Evolutionary conservation across 345 rosid species (phyloP).

Genomic region (Garcia nutans): DNA sequence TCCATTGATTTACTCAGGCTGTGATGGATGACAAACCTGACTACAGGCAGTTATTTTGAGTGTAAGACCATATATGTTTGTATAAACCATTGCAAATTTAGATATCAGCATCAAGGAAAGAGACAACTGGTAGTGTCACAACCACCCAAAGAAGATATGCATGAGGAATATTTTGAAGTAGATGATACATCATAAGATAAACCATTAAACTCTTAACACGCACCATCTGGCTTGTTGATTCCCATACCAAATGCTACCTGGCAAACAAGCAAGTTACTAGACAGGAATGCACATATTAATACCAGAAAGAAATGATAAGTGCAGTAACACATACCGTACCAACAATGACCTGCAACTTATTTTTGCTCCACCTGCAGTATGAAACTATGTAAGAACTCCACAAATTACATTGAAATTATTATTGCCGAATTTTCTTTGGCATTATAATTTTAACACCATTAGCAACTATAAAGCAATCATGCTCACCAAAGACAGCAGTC

Average conservation of each 20-base stretch:
- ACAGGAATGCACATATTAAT: constrained; percentile 14
- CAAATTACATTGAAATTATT: not conserved
- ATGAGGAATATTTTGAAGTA: not conserved
- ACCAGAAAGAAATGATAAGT: constrained; percentile 13
- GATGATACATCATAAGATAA: not conserved
- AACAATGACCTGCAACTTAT: constrained; percentile 91
- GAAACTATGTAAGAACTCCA: constrained; percentile 13
- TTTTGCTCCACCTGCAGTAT: constrained; percentile 83
- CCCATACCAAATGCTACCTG: constrained; percentile 99
- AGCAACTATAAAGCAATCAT: too few relatives aligned
- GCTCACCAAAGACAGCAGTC: too few relatives aligned
- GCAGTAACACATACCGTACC: constrained; percentile 70
- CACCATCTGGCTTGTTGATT: constrained; percentile 99
- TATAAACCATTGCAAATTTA: not conserved
- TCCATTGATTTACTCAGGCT: constrained; percentile 99
- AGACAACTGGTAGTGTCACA: not conserved
- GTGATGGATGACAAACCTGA: constrained; percentile 99
- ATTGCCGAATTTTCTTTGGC: not conserved
- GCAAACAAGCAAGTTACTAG: constrained; percentile 21
- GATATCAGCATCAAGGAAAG: not conserved
- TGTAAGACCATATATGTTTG: not conserved
- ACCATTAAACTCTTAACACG: constrained; percentile 26
- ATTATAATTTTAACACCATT: too few relatives aligned
- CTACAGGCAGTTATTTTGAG: constrained; percentile 45
- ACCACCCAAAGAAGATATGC: not conserved